phyloP scores from a whole-genome alignment of 1,284 basidiomycete genomes.

The Malassezia sympodialis region DNA sequence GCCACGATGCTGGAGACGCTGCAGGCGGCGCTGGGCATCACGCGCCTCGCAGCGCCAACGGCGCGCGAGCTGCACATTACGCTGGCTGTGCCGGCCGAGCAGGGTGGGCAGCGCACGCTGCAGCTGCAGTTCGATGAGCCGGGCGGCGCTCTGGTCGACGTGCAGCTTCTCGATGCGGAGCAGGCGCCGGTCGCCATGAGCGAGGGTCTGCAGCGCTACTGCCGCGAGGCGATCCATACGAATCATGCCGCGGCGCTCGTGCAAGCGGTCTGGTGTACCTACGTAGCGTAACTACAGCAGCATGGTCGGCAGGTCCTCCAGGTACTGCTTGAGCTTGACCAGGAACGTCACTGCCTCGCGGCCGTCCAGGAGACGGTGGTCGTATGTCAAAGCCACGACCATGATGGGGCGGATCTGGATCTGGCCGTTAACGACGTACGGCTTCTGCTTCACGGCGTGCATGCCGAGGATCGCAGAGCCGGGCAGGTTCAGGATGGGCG shows the following conservation, averaged over 20 bases:
- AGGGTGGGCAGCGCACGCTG: not conserved
- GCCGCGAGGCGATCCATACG: conserved; percentile 2
- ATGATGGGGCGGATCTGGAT: conserved; percentile 86
- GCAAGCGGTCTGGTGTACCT: conserved; percentile 11
- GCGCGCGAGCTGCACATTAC: conserved; percentile 2
- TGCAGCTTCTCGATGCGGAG: conserved; percentile 2
- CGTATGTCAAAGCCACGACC: conserved; percentile 75
- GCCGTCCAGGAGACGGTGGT: conserved; percentile 90
- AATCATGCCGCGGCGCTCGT: conserved; percentile 12
- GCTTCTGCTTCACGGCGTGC: conserved; percentile 89
- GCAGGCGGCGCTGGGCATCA: conserved; percentile 10
- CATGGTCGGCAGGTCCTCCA: conserved; percentile 46
- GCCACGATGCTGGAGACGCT: conserved; percentile 6
- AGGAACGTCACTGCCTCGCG: conserved; percentile 96
- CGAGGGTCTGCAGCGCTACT: not conserved
- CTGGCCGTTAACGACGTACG: conserved; percentile 64
- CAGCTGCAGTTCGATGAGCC: conserved; percentile 9
- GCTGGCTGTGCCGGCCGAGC: not conserved
- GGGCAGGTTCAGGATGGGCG: conserved; percentile 85
- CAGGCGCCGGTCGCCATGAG: not conserved
- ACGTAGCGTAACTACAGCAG: conserved; percentile 26
- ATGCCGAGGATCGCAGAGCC: conserved; percentile 90
- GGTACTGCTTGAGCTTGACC: conserved; percentile 56
- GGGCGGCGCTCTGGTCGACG: conserved; percentile 3
- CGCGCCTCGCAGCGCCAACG: conserved; percentile 2